Conservation (phyloP, 2,329 filamentous ascomycete species). For the Scedosporium boydii region DNA sequence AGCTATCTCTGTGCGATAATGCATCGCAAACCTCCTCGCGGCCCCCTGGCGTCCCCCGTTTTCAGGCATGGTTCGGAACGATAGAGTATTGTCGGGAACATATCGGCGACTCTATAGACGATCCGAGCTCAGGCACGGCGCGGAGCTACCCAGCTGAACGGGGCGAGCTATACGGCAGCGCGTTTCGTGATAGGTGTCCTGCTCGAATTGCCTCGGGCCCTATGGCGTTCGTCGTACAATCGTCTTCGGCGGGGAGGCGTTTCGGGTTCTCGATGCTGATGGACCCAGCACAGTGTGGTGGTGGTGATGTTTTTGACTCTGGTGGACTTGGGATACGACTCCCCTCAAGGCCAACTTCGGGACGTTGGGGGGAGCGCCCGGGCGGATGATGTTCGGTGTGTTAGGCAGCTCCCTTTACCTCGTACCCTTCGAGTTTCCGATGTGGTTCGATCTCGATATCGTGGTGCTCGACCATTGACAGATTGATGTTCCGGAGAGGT, state of each 20-base stretch:
- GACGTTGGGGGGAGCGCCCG: constrained; percentile 7
- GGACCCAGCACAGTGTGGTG: background rate
- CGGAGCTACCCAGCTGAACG: constrained; percentile 1
- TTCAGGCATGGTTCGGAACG: constrained; percentile 5
- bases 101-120: background rate
- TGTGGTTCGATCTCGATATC: background rate
- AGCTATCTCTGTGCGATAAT: constrained; percentile 71
- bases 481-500: constrained; percentile 1
- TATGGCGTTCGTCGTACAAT: background rate
- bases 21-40: constrained; percentile 44
- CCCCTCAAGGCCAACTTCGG: constrained; percentile 3
- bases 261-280: background rate
- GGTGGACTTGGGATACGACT: background rate
- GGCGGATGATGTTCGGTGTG: background rate
- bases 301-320: background rate
- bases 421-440: background rate
- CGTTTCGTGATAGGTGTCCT: background rate
- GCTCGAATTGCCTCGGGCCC: background rate
- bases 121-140: background rate
- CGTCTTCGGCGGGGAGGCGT: background rate
- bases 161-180: background rate
- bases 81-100: background rate
- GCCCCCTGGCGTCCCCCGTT: background rate
- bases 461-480: background rate
- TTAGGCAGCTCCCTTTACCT: background rate